Percentiles rank a stretch among this genome's conserved stretches.
These are phyloP conservation scores for Neurospora crassa DNA, from an alignment of 2,329 filamentous ascomycete species.

Conservation along the genomic window DNA sequence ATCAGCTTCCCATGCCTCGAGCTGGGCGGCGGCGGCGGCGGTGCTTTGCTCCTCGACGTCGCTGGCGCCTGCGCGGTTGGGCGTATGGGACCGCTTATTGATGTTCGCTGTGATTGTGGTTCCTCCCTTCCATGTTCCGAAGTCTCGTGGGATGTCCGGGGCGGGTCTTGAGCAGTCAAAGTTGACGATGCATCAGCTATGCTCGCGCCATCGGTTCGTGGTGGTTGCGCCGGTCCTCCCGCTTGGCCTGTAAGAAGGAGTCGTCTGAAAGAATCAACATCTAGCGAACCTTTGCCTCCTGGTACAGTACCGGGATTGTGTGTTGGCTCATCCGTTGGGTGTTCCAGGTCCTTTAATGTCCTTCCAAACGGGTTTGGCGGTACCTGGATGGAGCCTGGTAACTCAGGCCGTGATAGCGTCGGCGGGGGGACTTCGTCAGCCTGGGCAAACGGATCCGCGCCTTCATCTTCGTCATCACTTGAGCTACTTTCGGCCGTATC, in stretches of 20 bases:
- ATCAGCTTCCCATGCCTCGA: constrained; percentile 73
- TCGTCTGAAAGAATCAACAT: constrained; percentile 70
- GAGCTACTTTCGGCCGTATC: constrained; percentile 23
- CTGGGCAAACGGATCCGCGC: constrained; percentile 14
- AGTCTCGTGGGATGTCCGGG: constrained; percentile 49
- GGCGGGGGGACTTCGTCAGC: constrained; percentile 10
- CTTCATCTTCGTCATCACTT: constrained; percentile 20
- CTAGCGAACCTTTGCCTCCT: constrained; percentile 43
- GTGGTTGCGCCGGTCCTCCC: constrained; percentile 18
- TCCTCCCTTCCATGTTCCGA: constrained; percentile 38
- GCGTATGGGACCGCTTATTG: constrained; percentile 1
- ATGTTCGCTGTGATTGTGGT: constrained; percentile 29
- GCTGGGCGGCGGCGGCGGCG: constrained; percentile 64
- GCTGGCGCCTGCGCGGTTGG: constrained; percentile 12
- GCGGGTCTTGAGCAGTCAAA: constrained; percentile 39
- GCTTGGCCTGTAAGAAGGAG: constrained; percentile 65
- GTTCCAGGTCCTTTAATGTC: constrained; percentile 42
- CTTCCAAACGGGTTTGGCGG: constrained; percentile 48
- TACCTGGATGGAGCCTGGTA: constrained; percentile 12
- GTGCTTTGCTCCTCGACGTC: constrained; percentile 42
- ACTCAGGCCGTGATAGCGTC: constrained; percentile 9
- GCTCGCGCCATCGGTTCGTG: constrained; percentile 34
- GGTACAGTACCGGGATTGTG: constrained; percentile 22
- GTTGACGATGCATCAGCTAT: constrained; percentile 49
- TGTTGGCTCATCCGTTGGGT: constrained; percentile 22